Percentiles rank a stretch among this genome's conserved stretches.
Evolutionary conservation across 2,329 filamentous ascomycete genomes (phyloP).

Genomic region (Fusarium nisikadoi): DNA sequence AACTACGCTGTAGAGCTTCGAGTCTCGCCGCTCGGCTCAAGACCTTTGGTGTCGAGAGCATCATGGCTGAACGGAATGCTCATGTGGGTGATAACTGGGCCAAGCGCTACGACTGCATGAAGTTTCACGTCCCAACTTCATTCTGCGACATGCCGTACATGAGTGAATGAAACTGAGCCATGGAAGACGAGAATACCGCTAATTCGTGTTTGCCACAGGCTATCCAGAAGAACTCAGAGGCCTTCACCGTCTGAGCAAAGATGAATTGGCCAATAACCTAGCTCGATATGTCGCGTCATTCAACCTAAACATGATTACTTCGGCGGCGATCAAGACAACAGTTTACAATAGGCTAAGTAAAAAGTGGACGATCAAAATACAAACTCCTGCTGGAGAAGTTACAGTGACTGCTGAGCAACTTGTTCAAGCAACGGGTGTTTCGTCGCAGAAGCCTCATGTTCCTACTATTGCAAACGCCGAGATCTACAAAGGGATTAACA

Average conservation of each 20-base stretch:
- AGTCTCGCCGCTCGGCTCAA: slow-evolving; percentile 30
- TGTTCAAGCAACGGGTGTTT: slow-evolving; percentile 28
- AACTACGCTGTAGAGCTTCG: neutral
- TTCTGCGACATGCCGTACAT: slow-evolving; percentile 28
- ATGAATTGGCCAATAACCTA: slow-evolving; percentile 25
- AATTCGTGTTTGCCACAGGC: neutral
- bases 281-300: slow-evolving; percentile 7
- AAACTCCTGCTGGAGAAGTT: neutral
- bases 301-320: slow-evolving; percentile 23
- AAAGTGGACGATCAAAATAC: slow-evolving; percentile 8
- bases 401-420: slow-evolving; percentile 5
- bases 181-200: rapidly evolving
- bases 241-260: slow-evolving; percentile 21
- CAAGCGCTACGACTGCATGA: slow-evolving; percentile 25
- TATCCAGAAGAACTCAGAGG: slow-evolving; percentile 14
- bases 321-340: neutral
- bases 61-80: slow-evolving; percentile 24
- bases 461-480: neutral
- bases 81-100: slow-evolving; percentile 31
- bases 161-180: neutral
- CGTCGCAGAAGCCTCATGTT: slow-evolving; percentile 19
- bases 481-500: slow-evolving; percentile 12
- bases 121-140: slow-evolving; percentile 30
- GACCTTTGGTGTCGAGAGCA: slow-evolving; percentile 8
- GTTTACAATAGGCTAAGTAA: neutral